Conservation (phyloP, 768 basidiomycete genomes). For the Coprinellus aureogranulatus region DNA sequence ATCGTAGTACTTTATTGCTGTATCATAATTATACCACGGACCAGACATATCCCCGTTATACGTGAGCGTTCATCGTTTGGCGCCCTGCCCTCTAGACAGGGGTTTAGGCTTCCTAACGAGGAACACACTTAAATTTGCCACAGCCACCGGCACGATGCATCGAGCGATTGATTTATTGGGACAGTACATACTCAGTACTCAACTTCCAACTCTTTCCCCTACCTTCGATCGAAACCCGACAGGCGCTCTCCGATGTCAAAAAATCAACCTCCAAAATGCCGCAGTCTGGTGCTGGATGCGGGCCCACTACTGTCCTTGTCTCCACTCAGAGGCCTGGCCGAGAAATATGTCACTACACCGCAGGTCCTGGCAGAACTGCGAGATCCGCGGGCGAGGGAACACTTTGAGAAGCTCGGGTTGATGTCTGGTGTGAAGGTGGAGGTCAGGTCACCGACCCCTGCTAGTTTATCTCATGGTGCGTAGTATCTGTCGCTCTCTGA, state of each 20-base stretch:
- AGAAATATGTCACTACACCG: conserved; percentile 83
- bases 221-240: too few species aligned
- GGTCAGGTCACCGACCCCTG: conserved; percentile 66
- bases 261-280: conserved; percentile 49
- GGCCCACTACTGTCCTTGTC: conserved; percentile 88
- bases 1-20: too few species aligned
- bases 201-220: too few species aligned
- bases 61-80: too few species aligned
- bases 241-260: conserved; percentile 13
- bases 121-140: too few species aligned
- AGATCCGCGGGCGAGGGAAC: conserved; percentile 82
- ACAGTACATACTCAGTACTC: too few species aligned
- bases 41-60: too few species aligned
- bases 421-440: conserved; percentile 73
- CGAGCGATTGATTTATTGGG: too few species aligned
- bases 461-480: conserved; percentile 64
- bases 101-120: too few species aligned
- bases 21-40: too few species aligned
- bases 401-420: conserved; percentile 77
- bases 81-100: too few species aligned
- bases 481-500: conserved; percentile 4
- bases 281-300: conserved; percentile 86
- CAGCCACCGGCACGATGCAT: too few species aligned
- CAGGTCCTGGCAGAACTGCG: conserved; percentile 88
- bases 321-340: conserved; percentile 85